Evolutionary conservation across 495 filamentous ascomycete species (phyloP).

Genomic region (Penicillium cosmopolitanum): DNA sequence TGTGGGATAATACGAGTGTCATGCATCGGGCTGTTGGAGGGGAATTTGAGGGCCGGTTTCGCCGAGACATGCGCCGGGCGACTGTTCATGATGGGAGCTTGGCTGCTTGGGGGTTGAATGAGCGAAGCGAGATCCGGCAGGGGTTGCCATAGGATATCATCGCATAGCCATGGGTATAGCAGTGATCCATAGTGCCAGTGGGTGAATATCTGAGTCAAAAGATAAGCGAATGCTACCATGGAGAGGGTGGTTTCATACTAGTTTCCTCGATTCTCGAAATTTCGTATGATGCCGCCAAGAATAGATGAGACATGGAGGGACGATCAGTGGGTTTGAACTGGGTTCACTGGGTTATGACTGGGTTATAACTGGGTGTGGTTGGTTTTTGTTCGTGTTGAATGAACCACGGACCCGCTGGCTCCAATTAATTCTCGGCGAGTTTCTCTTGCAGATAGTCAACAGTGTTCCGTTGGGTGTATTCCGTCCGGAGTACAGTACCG

Average conservation of each 20-base stretch:
- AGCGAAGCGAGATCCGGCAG: conserved; percentile 21
- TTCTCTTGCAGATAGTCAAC: not conserved
- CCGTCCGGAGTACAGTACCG: too few relatives aligned
- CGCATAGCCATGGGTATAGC: too few relatives aligned
- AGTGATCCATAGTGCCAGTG: too few relatives aligned
- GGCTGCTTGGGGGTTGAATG: conserved; percentile 49
- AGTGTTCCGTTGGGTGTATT: not conserved
- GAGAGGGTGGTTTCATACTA: not conserved
- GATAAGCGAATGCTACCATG: conserved; percentile 1
- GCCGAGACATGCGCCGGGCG: conserved; percentile 56
- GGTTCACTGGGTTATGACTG: too few relatives aligned
- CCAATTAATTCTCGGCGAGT: not conserved
- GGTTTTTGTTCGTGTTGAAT: conserved; percentile 5
- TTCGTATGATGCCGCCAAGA: conserved; percentile 13
- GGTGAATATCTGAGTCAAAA: too few relatives aligned
- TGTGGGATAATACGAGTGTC: conserved; percentile 64
- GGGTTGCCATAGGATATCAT: conserved; percentile 14
- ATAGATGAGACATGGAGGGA: conserved; percentile 16
- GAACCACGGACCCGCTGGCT: conserved; percentile 6
- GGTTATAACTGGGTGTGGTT: not conserved
- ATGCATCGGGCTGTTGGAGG: conserved; percentile 58
- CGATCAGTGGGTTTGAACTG: conserved; percentile 2
- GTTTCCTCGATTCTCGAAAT: conserved; percentile 3
- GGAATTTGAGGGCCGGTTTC: conserved; percentile 52
- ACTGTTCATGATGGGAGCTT: conserved; percentile 52